Evolutionary conservation across 1,139 yeast genomes (phyloP).

Genomic region (Debaryomyces coudertii): DNA sequence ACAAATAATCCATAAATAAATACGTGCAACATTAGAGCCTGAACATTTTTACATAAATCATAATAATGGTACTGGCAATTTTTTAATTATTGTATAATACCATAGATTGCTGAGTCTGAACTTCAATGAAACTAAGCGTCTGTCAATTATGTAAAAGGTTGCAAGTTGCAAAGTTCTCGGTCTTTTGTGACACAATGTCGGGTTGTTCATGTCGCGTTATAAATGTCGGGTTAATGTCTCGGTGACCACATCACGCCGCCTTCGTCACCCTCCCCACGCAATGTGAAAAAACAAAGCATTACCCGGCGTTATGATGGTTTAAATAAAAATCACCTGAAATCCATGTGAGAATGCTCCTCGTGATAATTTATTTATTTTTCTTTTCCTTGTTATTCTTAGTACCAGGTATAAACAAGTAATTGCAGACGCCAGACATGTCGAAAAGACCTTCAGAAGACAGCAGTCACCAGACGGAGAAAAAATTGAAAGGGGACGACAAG

Average conservation of each 20-base stretch:
- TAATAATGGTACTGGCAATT: no score
- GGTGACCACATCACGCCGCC: neutral
- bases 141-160: no score
- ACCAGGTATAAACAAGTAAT: neutral
- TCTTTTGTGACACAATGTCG: neutral
- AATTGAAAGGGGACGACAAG: constrained; percentile 29
- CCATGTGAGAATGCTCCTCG: constrained; percentile 35
- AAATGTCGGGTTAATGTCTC: neutral
- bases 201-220: neutral
- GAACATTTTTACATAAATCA: no score
- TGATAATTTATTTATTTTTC: constrained; percentile 20
- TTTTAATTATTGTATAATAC: no score
- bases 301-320: constrained; percentile 17
- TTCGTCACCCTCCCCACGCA: constrained; percentile 2
- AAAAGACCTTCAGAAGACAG: constrained; percentile 34
- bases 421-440: constrained; percentile 20
- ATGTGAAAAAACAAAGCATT: constrained; percentile 9
- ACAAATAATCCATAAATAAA: no score
- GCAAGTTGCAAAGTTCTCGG: no score
- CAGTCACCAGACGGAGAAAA: constrained; percentile 25
- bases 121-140: no score
- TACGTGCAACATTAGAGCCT: no score
- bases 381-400: constrained; percentile 8
- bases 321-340: constrained; percentile 28
- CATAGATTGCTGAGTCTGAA: no score